These are phyloP conservation scores for Ganoderma boninense DNA, from an alignment of 1,284 basidiomycete genomes.

Conservation along the genomic window DNA sequence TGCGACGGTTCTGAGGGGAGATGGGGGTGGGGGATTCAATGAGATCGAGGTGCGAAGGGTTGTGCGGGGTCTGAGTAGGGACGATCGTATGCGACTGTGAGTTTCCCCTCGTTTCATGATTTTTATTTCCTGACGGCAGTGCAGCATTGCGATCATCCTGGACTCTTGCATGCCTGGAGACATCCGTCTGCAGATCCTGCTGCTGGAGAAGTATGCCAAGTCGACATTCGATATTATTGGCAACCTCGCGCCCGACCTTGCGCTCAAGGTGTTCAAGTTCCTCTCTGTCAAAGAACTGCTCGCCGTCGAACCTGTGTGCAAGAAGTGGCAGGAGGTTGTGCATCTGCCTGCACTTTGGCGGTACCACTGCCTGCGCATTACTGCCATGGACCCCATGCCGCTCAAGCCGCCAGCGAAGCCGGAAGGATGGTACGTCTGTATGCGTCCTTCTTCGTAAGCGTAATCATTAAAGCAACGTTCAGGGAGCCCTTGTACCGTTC, in stretches of 20 bases:
- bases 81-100: constrained; percentile 76
- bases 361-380: constrained; percentile 78
- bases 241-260: constrained; percentile 72
- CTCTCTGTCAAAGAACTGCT: constrained; percentile 75
- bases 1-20: constrained; percentile 57
- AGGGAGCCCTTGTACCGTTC: constrained; percentile 84
- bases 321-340: constrained; percentile 76
- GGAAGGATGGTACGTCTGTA: constrained; percentile 70
- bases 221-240: constrained; percentile 86
- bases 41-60: constrained; percentile 74
- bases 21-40: constrained; percentile 64
- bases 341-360: constrained; percentile 82
- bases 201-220: constrained; percentile 83
- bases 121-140: background rate
- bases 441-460: background rate
- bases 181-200: constrained; percentile 77
- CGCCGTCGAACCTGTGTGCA: constrained; percentile 68
- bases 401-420: constrained; percentile 66
- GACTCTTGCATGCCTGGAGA: constrained; percentile 80
- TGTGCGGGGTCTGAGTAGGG: constrained; percentile 65
- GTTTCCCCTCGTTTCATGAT: constrained; percentile 38
- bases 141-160: constrained; percentile 52
- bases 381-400: constrained; percentile 76
- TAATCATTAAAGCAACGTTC: background rate
- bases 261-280: constrained; percentile 70